phyloP scores from a whole-genome alignment of 208 protist genomes.

The Novymonas esmeraldas region DNA sequence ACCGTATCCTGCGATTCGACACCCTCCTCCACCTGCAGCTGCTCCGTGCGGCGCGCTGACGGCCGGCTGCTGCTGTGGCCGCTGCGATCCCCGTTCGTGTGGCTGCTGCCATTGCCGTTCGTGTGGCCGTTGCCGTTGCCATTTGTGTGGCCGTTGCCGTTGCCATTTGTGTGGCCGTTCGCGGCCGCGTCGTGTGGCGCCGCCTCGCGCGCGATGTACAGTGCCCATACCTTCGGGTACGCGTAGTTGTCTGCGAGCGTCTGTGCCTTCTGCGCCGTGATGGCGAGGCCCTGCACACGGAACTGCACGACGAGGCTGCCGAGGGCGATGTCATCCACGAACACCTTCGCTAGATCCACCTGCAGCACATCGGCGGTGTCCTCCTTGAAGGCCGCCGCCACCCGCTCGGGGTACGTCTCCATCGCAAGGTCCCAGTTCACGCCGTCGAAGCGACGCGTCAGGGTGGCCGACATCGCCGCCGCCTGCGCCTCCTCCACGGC shows the following conservation, averaged over 20 bases:
- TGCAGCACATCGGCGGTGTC: conserved; percentile 48
- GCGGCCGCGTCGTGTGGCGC: background rate
- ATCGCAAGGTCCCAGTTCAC: conserved; percentile 49
- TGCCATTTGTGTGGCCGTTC: background rate
- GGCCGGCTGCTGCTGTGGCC: conserved; percentile 12
- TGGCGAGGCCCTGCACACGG: conserved; percentile 29
- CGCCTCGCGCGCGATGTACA: conserved; percentile 43
- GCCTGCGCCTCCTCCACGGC: conserved; percentile 19
- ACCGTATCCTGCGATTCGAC: conserved; percentile 45
- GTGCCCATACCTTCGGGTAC: conserved; percentile 55
- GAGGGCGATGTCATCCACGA: conserved; percentile 32
- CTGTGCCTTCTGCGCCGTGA: conserved; percentile 23
- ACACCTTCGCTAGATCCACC: conserved; percentile 21
- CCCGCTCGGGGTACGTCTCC: conserved; percentile 14
- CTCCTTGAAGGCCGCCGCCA: conserved; percentile 37
- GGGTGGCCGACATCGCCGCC: background rate
- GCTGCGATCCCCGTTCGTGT: too few species aligned
- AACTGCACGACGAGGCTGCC: conserved; percentile 51
- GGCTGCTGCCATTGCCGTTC: conserved; percentile 4
- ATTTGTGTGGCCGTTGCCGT: background rate
- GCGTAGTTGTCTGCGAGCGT: conserved; percentile 39
- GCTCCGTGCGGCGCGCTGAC: conserved; percentile 20
- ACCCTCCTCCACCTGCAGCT: conserved; percentile 39
- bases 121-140: background rate
- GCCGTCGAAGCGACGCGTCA: conserved; percentile 53